Percentiles rank a stretch among this genome's conserved stretches.
phyloP scores from a whole-genome alignment of 2,329 filamentous ascomycete genomes.

The Diaporthe caulivora region DNA sequence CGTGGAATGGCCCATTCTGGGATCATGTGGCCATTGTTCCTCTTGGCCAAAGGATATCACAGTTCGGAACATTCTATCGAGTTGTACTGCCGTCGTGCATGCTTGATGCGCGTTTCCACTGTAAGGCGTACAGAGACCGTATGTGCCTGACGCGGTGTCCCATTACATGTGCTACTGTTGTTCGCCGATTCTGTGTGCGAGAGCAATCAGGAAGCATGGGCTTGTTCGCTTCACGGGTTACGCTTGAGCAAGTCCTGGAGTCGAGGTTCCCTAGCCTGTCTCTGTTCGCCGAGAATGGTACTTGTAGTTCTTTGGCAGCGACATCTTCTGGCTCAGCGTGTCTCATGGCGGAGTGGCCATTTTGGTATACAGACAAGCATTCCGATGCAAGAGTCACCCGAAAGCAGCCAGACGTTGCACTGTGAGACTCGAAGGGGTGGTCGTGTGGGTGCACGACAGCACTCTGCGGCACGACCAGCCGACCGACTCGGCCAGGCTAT shows the following conservation, averaged over 20 bases:
- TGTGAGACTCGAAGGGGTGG: neutral
- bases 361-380: neutral
- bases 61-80: conserved; percentile 1
- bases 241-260: neutral
- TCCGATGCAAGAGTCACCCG: conserved; percentile 12
- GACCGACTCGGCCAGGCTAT: neutral
- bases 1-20: neutral
- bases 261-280: neutral
- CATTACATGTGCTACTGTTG: neutral
- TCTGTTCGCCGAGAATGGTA: neutral
- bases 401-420: conserved; percentile 22
- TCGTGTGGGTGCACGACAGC: neutral
- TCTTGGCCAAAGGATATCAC: neutral
- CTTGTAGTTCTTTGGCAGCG: neutral
- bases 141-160: neutral
- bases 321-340: neutral
- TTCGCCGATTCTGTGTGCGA: neutral
- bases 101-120: neutral
- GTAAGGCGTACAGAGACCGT: neutral
- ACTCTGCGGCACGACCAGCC: neutral
- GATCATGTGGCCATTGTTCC: neutral
- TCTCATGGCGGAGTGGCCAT: neutral
- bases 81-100: neutral
- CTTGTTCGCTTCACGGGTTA: neutral
- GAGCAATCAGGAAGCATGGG: neutral